Base-by-base conservation (phyloP, 495 filamentous ascomycete species). In the Lophium mytilinum region DNA sequence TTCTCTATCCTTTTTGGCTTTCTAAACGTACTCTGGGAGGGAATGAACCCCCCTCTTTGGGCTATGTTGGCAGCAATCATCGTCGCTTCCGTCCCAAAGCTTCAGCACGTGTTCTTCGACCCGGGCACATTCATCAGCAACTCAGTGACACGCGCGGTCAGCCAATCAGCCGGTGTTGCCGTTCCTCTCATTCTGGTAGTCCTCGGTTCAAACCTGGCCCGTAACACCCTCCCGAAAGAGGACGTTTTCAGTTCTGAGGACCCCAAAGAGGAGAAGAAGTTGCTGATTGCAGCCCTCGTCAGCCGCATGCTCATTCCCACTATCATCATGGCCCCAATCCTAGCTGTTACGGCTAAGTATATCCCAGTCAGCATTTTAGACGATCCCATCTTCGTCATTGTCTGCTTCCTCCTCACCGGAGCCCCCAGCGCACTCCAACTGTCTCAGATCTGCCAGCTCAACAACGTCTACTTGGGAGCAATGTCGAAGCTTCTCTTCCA, bases 21-120 rank as follows among this genome's bases (percentile, higher is more conserved):
- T 64, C 67, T 80, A 51, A 61, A 69, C 37, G 90, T 89, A 35
- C 58, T 87, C 9, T 90, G 87, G 87, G 86, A 86, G 37, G 93
- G 96, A 71, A 97, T 98, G 93, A 98, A 97, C 71, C 92, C 93
- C 6, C 94, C 93, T 0, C 82, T 98, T 1, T 97, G 91, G 89
- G 92, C 93, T 9, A 97, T 98, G 92, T 76, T 97, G 1, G 72
- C 81, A 17, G 87, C 94, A 15, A 85, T 97, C 53, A 68, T 96
- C 53, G 85, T 97, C 5, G 93, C 94, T 30, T 95, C 89, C 2
- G 80, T 96, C n/a, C 94, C 93, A 0, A 68, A 76, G 1, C 77
- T 97, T 2, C 91, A 98, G 69, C 72, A 73, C 30, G 72, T 90
- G 12, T 97, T 98, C 75, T 98, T 96, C 74, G 76, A 83, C 46